Conservation (phyloP, 2,329 filamentous ascomycete genomes). For the Xenosphaeropsis pyriputrescens region DNA sequence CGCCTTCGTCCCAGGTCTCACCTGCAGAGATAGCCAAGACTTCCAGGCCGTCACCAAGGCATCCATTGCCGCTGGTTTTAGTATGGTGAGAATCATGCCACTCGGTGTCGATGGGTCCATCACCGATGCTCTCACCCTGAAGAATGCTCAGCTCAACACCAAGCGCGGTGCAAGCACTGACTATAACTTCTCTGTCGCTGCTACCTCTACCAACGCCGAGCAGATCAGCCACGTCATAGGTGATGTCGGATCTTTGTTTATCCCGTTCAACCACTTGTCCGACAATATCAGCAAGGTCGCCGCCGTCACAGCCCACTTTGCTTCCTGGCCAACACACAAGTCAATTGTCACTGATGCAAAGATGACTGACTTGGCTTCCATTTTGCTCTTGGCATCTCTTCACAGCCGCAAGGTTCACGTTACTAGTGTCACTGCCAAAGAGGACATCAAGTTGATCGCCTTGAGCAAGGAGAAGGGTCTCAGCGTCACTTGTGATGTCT, state of each 20-base stretch:
- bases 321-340: slow-evolving; percentile 63
- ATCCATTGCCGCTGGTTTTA: slow-evolving; percentile 62
- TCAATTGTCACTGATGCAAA: slow-evolving; percentile 73
- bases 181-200: slow-evolving; percentile 67
- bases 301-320: slow-evolving; percentile 65
- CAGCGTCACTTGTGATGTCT: slow-evolving; percentile 69
- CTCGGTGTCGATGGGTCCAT: slow-evolving; percentile 59
- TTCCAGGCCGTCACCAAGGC: slow-evolving; percentile 57
- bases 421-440: slow-evolving; percentile 66
- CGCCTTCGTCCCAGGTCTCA: slow-evolving; percentile 65
- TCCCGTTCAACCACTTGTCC: slow-evolving; percentile 65
- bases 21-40: slow-evolving; percentile 47
- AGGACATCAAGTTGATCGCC: slow-evolving; percentile 64
- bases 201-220: slow-evolving; percentile 58
- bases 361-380: slow-evolving; percentile 67
- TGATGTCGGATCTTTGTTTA: slow-evolving; percentile 68
- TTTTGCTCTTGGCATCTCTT: slow-evolving; percentile 62
- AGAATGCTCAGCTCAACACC: slow-evolving; percentile 56
- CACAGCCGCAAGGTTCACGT: slow-evolving; percentile 69
- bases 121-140: slow-evolving; percentile 57
- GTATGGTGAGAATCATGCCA: slow-evolving; percentile 68
- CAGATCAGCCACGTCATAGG: slow-evolving; percentile 58
- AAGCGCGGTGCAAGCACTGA: slow-evolving; percentile 57
- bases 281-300: slow-evolving; percentile 77
- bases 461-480: slow-evolving; percentile 71